A percentile compares a stretch with the other conserved stretches of the same genome.
Conservation (phyloP, 352 stramenopile species). For the Elongisporangium senticosum region DNA sequence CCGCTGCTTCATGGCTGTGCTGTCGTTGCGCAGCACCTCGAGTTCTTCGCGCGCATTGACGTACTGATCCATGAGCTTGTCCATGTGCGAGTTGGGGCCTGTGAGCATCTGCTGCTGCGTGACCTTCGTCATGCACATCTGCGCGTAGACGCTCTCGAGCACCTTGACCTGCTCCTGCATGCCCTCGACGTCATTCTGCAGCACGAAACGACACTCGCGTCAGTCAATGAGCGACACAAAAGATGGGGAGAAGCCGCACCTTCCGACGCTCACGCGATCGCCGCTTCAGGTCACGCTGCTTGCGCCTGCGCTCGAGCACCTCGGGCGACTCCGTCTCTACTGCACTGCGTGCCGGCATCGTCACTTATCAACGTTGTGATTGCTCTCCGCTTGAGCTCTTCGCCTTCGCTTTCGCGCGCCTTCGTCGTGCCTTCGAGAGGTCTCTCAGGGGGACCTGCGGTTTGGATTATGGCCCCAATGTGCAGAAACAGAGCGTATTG, state of each 20-base stretch:
- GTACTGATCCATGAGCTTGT: slow-evolving; percentile 23
- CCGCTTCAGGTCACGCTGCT: slow-evolving; percentile 35
- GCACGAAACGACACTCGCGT: slow-evolving; percentile 2
- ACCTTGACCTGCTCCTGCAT: slow-evolving; percentile 33
- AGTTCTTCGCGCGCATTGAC: slow-evolving; percentile 22
- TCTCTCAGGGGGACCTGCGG: neutral
- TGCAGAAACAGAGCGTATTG: neutral
- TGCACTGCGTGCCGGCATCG: neutral
- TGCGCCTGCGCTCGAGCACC: slow-evolving; percentile 16
- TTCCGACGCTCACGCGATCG: slow-evolving; percentile 29
- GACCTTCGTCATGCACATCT: slow-evolving; percentile 7
- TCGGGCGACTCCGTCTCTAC: neutral
- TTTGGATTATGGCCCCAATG: neutral
- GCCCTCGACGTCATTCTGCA: slow-evolving; percentile 32
- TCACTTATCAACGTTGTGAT: neutral
- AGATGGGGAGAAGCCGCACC: slow-evolving; percentile 10
- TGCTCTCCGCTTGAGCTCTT: neutral
- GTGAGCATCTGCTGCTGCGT: slow-evolving; percentile 15
- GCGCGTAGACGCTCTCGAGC: slow-evolving; percentile 27
- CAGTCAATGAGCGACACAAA: neutral
- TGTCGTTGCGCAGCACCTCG: slow-evolving; percentile 23
- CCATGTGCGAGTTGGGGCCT: neutral
- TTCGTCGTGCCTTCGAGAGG: neutral
- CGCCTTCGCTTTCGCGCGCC: neutral
- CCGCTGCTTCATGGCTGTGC: slow-evolving; percentile 27